phyloP scores from a whole-genome alignment of 768 basidiomycete genomes.

The Tulasnella sp. region DNA sequence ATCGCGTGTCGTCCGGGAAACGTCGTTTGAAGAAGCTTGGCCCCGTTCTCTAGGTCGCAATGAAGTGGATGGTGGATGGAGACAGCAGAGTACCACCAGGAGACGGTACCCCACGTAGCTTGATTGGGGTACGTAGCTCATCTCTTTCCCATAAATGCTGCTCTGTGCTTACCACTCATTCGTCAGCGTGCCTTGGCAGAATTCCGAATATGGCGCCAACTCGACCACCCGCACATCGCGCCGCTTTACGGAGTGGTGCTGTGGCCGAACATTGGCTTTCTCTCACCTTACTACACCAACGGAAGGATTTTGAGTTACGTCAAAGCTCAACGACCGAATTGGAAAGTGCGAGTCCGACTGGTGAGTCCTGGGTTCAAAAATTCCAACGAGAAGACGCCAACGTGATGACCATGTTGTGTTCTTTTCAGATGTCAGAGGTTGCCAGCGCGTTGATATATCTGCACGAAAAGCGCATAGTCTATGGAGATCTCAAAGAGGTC shows the following conservation, averaged over 20 bases:
- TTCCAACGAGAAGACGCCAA: neutral
- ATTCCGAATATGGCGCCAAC: neutral
- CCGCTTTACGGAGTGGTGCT: neutral
- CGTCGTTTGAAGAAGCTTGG: neutral
- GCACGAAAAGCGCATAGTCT: neutral
- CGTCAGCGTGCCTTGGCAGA: slow-evolving; percentile 8
- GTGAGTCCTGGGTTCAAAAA: neutral
- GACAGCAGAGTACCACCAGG: neutral
- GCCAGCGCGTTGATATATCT: neutral
- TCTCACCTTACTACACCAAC: neutral
- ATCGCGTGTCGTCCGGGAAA: neutral
- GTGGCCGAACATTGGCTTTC: slow-evolving; percentile 11
- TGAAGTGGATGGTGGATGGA: neutral
- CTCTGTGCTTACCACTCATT: no score
- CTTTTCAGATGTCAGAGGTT: neutral
- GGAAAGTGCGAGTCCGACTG: neutral
- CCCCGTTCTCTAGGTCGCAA: neutral
- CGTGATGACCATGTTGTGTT: neutral
- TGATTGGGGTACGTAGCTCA: neutral
- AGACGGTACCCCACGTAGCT: neutral
- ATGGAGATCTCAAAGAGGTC: slow-evolving; percentile 24
- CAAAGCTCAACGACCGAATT: neutral
- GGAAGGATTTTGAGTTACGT: neutral
- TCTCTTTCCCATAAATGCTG: no score
- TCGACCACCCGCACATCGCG: slow-evolving; percentile 1